Conservation (phyloP, 495 filamentous ascomycete genomes). For the Talaromyces liani region DNA sequence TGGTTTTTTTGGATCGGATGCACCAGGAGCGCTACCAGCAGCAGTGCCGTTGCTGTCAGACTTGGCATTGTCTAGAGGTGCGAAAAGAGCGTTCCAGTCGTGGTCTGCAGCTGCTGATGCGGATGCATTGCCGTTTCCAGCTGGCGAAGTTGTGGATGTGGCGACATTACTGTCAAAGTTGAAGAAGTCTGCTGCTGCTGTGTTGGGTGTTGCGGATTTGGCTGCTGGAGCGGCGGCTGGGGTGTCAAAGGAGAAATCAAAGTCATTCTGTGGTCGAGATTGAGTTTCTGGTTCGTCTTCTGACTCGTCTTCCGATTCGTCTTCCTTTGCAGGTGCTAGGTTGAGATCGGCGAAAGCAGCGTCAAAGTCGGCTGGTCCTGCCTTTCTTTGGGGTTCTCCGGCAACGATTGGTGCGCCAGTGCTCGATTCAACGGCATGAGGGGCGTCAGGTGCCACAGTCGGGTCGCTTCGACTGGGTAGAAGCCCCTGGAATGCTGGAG, state of each 20-base stretch:
- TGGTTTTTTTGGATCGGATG: conserved; percentile 33
- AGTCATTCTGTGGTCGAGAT: conserved; percentile 49
- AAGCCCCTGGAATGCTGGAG: conserved; percentile 56
- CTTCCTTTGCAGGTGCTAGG: conserved; percentile 53
- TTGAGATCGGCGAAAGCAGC: conserved; percentile 82
- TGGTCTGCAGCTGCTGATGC: conserved; percentile 44
- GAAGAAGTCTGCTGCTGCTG: conserved; percentile 26
- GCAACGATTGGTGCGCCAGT: conserved; percentile 37
- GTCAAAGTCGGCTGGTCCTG: conserved; percentile 62
- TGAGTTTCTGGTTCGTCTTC: conserved; percentile 58
- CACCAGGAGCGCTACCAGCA: neutral
- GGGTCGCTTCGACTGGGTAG: conserved; percentile 59
- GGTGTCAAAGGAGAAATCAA: conserved; percentile 59
- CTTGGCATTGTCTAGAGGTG: conserved; percentile 57
- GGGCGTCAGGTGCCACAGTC: conserved; percentile 40
- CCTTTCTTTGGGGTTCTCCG: conserved; percentile 30
- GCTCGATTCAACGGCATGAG: conserved; percentile 34
- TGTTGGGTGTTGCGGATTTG: neutral
- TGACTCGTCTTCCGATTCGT: conserved; percentile 71
- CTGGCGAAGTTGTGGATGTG: conserved; percentile 20
- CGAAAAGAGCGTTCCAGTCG: conserved; percentile 96
- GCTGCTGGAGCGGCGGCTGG: conserved; percentile 19
- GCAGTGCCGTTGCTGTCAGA: conserved; percentile 15
- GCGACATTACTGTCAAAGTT: conserved; percentile 36
- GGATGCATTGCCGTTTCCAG: conserved; percentile 8